A percentile compares a stretch with the other conserved stretches of the same genome.
These are phyloP conservation scores for Xylaria castorea DNA, from an alignment of 495 filamentous ascomycete genomes.

Conservation along the genomic window DNA sequence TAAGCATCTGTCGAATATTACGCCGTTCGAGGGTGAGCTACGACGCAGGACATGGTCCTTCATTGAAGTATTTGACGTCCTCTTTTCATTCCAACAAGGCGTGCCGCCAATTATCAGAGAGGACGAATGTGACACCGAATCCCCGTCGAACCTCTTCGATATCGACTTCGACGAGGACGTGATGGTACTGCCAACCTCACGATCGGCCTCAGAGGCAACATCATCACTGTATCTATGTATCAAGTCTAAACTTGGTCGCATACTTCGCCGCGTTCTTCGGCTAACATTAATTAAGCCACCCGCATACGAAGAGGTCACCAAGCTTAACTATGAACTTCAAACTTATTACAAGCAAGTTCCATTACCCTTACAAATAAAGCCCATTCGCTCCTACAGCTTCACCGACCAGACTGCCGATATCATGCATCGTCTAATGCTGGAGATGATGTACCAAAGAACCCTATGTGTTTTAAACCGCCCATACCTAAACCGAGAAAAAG, in stretches of 20 bases:
- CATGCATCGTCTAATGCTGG: constrained; percentile 47
- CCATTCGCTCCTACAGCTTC: constrained; percentile 44
- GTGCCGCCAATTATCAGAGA: constrained; percentile 54
- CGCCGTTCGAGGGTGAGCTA: constrained; percentile 59
- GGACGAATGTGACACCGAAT: constrained; percentile 53
- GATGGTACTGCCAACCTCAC: constrained; percentile 44
- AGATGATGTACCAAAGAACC: constrained; percentile 48
- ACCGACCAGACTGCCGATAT: constrained; percentile 43
- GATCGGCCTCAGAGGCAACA: constrained; percentile 52
- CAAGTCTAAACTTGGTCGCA: constrained; percentile 49
- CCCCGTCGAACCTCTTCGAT: constrained; percentile 54
- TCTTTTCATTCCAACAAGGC: constrained; percentile 57
- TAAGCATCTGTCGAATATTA: constrained; percentile 49
- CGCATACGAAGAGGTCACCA: constrained; percentile 43
- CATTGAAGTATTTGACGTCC: constrained; percentile 56
- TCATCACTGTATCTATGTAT: constrained; percentile 49
- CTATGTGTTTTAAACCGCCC: constrained; percentile 52
- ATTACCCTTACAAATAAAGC: constrained; percentile 37
- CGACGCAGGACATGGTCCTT: constrained; percentile 58
- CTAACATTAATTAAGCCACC: constrained; percentile 40
- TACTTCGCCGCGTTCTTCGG: constrained; percentile 48
- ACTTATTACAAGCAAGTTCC: constrained; percentile 41
- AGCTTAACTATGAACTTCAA: constrained; percentile 46
- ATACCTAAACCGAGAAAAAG: constrained; percentile 44
- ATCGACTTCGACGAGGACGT: constrained; percentile 54